Evolutionary conservation across 768 basidiomycete species (phyloP).

Genomic region (Collybiopsis luxurians): DNA sequence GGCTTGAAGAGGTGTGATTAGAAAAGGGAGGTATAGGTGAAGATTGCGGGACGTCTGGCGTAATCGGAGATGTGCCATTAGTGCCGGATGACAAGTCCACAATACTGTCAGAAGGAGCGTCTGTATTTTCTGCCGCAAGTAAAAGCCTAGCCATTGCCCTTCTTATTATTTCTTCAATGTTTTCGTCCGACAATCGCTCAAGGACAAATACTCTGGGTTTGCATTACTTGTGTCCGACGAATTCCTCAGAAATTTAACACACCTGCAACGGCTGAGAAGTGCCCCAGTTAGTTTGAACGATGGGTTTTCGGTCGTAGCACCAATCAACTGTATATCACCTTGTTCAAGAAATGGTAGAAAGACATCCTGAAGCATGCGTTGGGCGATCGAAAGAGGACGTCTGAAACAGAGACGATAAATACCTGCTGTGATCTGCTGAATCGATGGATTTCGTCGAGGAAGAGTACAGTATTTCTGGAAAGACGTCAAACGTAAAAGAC

Average conservation of each 20-base stretch:
- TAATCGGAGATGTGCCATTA: not conserved
- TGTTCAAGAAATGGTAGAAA: constrained; percentile 82
- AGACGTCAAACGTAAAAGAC: not conserved
- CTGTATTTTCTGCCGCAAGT: constrained; percentile 3
- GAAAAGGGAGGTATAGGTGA: constrained; percentile 2
- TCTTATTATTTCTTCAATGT: constrained; percentile 56
- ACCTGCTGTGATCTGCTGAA: constrained; percentile 75
- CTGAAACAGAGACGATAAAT: not conserved
- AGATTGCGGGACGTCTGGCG: constrained; percentile 10
- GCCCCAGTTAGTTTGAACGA: constrained; percentile 79
- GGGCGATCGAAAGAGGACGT: not conserved
- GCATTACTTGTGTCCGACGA: constrained; percentile 14
- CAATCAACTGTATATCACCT: constrained; percentile 67
- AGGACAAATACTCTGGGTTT: constrained; percentile 66
- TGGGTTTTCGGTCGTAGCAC: constrained; percentile 89
- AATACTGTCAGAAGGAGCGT: no score
- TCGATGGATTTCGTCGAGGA: constrained; percentile 84
- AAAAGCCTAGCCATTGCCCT: constrained; percentile 43
- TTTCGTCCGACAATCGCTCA: constrained; percentile 60
- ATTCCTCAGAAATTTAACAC: constrained; percentile 23
- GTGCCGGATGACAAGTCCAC: not conserved
- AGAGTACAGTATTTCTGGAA: constrained; percentile 65
- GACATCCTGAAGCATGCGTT: constrained; percentile 47
- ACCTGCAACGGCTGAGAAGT: constrained; percentile 76
- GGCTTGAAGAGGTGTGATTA: constrained; percentile 4